A percentile compares a stretch with the other conserved stretches of the same genome.
phyloP scores from a whole-genome alignment of 1,284 basidiomycete species.

The Albatrellus sp. region DNA sequence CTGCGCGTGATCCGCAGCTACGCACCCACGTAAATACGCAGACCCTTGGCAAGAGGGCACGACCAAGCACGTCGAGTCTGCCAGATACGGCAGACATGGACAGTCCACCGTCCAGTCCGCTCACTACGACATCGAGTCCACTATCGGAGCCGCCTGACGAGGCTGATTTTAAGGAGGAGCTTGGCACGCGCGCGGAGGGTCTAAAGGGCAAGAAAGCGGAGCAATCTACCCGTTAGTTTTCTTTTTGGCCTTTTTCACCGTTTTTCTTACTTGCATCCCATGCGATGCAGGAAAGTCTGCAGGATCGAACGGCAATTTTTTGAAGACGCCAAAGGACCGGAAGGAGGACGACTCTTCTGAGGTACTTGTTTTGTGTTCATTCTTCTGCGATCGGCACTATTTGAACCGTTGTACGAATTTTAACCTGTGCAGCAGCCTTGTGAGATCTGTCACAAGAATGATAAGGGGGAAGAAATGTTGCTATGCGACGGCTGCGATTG shows the following conservation, averaged over 20 bases:
- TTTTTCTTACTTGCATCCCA: too few relatives aligned
- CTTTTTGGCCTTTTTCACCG: neutral
- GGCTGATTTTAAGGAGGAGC: slow-evolving; percentile 38
- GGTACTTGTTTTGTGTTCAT: slow-evolving; percentile 2
- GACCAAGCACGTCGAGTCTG: slow-evolving; percentile 10
- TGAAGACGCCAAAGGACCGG: neutral
- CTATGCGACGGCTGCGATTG: slow-evolving; percentile 96
- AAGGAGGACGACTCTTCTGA: slow-evolving; percentile 10
- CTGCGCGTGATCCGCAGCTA: slow-evolving; percentile 19
- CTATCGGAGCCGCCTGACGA: slow-evolving; percentile 72
- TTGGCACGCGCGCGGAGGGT: slow-evolving; percentile 12
- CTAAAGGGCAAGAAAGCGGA: slow-evolving; percentile 7
- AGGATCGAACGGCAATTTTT: too few relatives aligned
- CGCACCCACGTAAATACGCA: slow-evolving; percentile 33
- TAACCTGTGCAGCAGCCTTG: slow-evolving; percentile 47
- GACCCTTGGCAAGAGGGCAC: slow-evolving; percentile 3
- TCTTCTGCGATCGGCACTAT: neutral
- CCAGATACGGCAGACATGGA: slow-evolving; percentile 17
- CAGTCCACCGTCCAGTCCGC: slow-evolving; percentile 57
- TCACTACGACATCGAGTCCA: slow-evolving; percentile 63
- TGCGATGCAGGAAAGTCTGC: too few relatives aligned
- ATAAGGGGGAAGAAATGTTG: slow-evolving; percentile 83
- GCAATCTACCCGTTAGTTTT: slow-evolving; percentile 1
- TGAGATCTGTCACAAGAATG: slow-evolving; percentile 85
- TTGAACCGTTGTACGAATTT: slow-evolving; percentile 2